Evolutionary conservation across 2,329 filamentous ascomycete genomes (phyloP).

Genomic region (Neonectria punicea): DNA sequence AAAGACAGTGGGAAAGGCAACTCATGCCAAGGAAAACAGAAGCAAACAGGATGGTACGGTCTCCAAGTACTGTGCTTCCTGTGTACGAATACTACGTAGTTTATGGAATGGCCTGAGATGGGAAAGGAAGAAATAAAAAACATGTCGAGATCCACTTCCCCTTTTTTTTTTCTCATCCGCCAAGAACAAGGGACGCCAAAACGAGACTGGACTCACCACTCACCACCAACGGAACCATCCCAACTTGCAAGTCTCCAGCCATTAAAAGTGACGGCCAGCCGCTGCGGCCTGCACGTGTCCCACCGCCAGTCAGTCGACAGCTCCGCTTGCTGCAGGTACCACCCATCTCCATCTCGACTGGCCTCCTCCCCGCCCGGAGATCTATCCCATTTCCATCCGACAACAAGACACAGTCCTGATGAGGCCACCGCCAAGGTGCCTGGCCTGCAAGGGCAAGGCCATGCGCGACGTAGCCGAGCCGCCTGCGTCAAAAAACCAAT

Average conservation of each 20-base stretch:
- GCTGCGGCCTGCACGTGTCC: slow-evolving; percentile 30
- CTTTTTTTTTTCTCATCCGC: neutral
- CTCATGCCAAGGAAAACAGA: neutral
- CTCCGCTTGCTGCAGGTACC: slow-evolving; percentile 42
- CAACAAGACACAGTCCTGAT: neutral
- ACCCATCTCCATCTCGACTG: slow-evolving; percentile 37
- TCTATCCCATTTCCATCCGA: slow-evolving; percentile 29
- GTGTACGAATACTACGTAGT: too few species aligned
- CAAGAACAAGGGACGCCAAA: neutral
- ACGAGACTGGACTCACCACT: neutral
- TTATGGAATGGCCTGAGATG: slow-evolving; percentile 29
- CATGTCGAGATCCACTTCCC: slow-evolving; percentile 18
- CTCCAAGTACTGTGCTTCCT: neutral
- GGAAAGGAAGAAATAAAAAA: neutral
- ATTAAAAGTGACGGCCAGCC: slow-evolving; percentile 1
- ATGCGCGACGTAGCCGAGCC: neutral
- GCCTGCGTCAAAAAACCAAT: neutral
- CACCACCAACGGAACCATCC: neutral
- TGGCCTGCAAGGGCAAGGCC: neutral
- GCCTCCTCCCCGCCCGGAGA: slow-evolving; percentile 30
- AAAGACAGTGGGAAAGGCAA: slow-evolving; percentile 12
- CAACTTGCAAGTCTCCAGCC: slow-evolving; percentile 7
- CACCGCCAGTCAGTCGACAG: slow-evolving; percentile 20
- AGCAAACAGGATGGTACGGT: slow-evolving; percentile 21
- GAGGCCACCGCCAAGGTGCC: slow-evolving; percentile 14